Percentiles rank a stretch among this genome's conserved stretches.
phyloP scores from a whole-genome alignment of 192 early-diverging fungal species.

The Podila epigama region DNA sequence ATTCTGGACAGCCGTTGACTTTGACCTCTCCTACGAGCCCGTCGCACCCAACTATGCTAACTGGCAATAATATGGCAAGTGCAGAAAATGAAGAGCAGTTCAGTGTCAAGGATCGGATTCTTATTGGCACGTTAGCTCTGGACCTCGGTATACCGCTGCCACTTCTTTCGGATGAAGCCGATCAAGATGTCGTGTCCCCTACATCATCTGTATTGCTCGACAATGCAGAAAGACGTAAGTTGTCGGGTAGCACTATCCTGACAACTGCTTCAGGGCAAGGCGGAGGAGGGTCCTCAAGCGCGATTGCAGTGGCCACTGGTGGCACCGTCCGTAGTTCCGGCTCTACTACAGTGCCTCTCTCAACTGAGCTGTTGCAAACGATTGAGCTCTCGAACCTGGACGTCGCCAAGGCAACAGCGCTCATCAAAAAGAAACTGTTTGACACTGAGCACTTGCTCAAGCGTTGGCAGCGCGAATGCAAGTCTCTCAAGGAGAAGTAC shows the following conservation, averaged over 20 bases:
- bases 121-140: constrained; percentile 21
- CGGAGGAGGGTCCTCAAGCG: background rate
- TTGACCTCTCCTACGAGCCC: constrained; percentile 13
- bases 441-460: constrained; percentile 41
- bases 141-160: constrained; percentile 43
- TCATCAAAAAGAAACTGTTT: constrained; percentile 43
- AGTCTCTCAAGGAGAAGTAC: constrained; percentile 57
- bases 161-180: constrained; percentile 2
- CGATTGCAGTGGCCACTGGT: background rate
- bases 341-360: constrained; percentile 26
- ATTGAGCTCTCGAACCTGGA: constrained; percentile 32
- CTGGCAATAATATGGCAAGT: background rate
- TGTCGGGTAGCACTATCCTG: constrained; percentile 4
- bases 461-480: constrained; percentile 49
- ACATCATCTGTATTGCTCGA: constrained; percentile 38
- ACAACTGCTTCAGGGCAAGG: background rate
- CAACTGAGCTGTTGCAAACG: constrained; percentile 26
- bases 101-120: constrained; percentile 9
- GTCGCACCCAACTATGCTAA: constrained; percentile 1
- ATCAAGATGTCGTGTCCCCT: constrained; percentile 2
- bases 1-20: background rate
- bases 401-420: constrained; percentile 15
- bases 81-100: background rate
- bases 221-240: constrained; percentile 13
- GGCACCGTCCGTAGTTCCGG: constrained; percentile 25